These are phyloP conservation scores for Middelhovenomyces tepae DNA, from an alignment of 805 yeast genomes.

Conservation along the genomic window DNA sequence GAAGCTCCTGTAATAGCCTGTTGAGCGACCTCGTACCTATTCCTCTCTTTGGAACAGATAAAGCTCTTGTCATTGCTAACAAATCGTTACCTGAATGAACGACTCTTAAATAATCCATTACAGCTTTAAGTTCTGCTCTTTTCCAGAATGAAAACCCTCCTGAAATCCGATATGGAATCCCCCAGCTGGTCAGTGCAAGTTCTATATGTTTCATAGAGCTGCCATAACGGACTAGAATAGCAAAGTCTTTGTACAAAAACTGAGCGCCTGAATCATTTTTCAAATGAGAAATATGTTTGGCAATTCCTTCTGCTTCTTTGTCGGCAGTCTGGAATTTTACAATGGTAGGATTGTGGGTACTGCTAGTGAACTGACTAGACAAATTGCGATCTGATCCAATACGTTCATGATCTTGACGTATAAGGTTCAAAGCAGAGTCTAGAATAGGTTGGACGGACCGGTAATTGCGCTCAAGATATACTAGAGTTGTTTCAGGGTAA, in stretches of 20 bases:
- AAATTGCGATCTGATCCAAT: slow-evolving; percentile 11
- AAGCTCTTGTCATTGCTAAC: slow-evolving; percentile 47
- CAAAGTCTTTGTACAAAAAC: slow-evolving; percentile 50
- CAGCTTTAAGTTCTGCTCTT: slow-evolving; percentile 51
- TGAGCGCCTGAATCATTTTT: slow-evolving; percentile 35
- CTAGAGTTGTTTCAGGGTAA: slow-evolving; percentile 25
- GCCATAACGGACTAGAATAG: slow-evolving; percentile 62
- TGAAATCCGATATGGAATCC: slow-evolving; percentile 58
- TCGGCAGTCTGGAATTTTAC: slow-evolving; percentile 30
- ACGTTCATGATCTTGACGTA: slow-evolving; percentile 45
- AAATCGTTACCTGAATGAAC: slow-evolving; percentile 51
- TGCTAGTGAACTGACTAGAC: slow-evolving; percentile 4
- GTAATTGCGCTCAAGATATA: slow-evolving; percentile 60
- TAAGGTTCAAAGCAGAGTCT: slow-evolving; percentile 52
- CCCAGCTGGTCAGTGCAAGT: slow-evolving; percentile 42
- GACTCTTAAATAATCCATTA: slow-evolving; percentile 58
- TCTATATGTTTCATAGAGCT: slow-evolving; percentile 57
- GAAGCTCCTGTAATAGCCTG: slow-evolving; percentile 18
- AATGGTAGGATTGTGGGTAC: slow-evolving; percentile 27
- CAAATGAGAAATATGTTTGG: slow-evolving; percentile 44
- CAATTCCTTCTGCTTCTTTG: slow-evolving; percentile 52
- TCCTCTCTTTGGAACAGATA: slow-evolving; percentile 57
- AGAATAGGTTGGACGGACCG: slow-evolving; percentile 68
- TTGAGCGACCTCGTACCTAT: slow-evolving; percentile 50
- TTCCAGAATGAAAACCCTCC: slow-evolving; percentile 81